Conservation (phyloP, 306 rosid species). For the Sesbania bispinosa region DNA sequence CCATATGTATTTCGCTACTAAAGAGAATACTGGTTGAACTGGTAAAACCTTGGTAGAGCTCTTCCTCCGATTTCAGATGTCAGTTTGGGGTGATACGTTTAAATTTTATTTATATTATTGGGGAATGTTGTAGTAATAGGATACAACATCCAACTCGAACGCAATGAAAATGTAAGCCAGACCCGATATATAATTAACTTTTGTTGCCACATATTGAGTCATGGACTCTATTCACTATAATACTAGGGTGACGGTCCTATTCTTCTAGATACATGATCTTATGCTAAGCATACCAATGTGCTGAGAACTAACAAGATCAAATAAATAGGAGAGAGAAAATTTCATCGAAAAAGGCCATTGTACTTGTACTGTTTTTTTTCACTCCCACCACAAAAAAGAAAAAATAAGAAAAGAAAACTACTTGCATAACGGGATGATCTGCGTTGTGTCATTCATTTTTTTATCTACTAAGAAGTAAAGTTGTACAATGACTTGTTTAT, state of each 20-base stretch:
- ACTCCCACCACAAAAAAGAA: conserved; percentile 9
- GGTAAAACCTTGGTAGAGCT: no score
- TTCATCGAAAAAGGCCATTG: background rate
- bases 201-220: background rate
- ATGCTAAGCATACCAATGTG: conserved; percentile 12
- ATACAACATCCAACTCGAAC: background rate
- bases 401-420: no score
- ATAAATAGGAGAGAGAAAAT: background rate
- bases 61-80: no score
- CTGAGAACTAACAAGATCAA: conserved; percentile 15
- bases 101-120: background rate
- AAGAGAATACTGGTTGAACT: no score
- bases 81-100: no score
- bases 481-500: conserved; percentile 20
- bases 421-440: conserved; percentile 28
- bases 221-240: conserved; percentile 2
- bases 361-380: background rate
- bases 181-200: background rate
- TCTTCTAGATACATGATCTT: conserved; percentile 26
- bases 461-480: conserved; percentile 9
- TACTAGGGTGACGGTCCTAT: conserved; percentile 17
- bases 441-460: conserved; percentile 7
- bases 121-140: background rate
- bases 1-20: no score
- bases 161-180: conserved; percentile 8